Conservation (phyloP, 2,329 filamentous ascomycete species). For the Emericellopsis cladophorae region DNA sequence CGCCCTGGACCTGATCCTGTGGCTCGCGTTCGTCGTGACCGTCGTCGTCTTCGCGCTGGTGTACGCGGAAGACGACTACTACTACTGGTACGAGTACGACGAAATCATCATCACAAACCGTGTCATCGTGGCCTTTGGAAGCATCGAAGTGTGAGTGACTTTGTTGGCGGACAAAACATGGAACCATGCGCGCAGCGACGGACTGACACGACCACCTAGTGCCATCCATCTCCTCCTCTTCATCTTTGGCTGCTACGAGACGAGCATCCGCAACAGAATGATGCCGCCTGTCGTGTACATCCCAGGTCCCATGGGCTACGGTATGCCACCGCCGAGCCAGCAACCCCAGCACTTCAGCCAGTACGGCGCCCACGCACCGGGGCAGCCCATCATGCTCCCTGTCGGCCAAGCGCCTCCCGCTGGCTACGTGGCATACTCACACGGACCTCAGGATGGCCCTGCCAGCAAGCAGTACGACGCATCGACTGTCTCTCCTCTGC, state of each 20-base stretch:
- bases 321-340: background rate
- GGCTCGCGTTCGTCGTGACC: slow-evolving; percentile 3
- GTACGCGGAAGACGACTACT: background rate
- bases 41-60: slow-evolving; percentile 1
- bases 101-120: background rate
- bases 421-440: slow-evolving; percentile 1
- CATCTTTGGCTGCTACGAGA: slow-evolving; percentile 10
- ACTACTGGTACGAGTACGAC: background rate
- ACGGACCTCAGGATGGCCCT: background rate
- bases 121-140: slow-evolving; percentile 1
- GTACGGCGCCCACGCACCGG: background rate
- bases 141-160: slow-evolving; percentile 2
- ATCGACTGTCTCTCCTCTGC: background rate
- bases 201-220: slow-evolving; percentile 2
- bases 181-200: background rate
- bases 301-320: slow-evolving; percentile 1
- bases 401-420: slow-evolving; percentile 1
- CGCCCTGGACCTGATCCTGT: slow-evolving; percentile 6
- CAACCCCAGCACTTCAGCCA: background rate
- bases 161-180: background rate
- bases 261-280: slow-evolving; percentile 7
- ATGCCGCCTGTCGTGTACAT: slow-evolving; percentile 6
- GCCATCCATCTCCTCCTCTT: slow-evolving; percentile 8
- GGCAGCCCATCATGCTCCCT: slow-evolving; percentile 1
- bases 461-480: background rate